These are phyloP conservation scores for Globomyces pollinis-pini DNA, from an alignment of 192 early-diverging fungal genomes.

Conservation along the genomic window DNA sequence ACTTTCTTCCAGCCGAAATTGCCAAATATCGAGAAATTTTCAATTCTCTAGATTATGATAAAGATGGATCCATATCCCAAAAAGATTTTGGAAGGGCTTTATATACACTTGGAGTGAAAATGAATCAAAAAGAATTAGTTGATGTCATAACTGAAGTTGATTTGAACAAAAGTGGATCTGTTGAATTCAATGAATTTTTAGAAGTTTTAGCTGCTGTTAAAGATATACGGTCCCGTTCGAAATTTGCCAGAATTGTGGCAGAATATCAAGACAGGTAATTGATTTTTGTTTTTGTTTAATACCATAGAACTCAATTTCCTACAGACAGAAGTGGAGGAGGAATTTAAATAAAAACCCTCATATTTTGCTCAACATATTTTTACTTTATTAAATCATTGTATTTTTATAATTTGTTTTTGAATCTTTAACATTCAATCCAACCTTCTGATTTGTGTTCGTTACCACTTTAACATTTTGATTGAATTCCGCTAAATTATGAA, in stretches of 20 bases:
- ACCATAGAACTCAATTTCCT: constrained; percentile 3
- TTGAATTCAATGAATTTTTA: constrained; percentile 70
- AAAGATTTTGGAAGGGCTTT: constrained; percentile 46
- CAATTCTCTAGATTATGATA: constrained; percentile 37
- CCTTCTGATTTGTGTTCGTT: too few species aligned
- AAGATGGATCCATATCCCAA: constrained; percentile 48
- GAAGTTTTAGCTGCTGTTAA: constrained; percentile 55
- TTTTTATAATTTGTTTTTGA: too few species aligned
- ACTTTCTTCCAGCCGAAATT: constrained; percentile 59
- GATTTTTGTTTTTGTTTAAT: too few species aligned
- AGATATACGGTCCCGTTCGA: constrained; percentile 42
- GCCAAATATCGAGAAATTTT: constrained; percentile 50
- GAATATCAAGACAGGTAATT: constrained; percentile 21
- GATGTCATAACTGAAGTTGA: constrained; percentile 48
- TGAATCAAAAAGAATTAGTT: constrained; percentile 41
- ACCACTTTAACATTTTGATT: too few species aligned
- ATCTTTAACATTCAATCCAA: too few species aligned
- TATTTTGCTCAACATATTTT: too few species aligned
- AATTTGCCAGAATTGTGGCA: constrained; percentile 34
- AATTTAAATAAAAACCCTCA: too few species aligned
- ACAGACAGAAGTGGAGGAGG: neutral
- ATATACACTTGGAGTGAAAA: constrained; percentile 40
- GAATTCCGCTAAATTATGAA: too few species aligned
- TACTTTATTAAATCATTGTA: too few species aligned
- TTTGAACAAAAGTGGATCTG: constrained; percentile 38